These are phyloP conservation scores for Aureobasidium mangrovei DNA, from an alignment of 2,329 filamentous ascomycete genomes.

Conservation along the genomic window DNA sequence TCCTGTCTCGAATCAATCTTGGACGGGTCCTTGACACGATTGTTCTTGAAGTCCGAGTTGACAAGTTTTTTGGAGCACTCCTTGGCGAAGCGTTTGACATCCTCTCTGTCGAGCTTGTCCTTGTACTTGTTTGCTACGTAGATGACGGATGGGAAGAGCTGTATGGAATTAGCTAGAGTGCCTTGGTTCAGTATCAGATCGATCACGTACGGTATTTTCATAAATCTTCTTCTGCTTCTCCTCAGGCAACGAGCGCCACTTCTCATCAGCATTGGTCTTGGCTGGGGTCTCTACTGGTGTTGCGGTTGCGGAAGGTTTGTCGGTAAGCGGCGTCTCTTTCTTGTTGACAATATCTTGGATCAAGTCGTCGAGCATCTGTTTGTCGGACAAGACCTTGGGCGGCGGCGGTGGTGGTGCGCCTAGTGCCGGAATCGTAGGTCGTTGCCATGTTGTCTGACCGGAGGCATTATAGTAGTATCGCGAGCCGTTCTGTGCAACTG, in stretches of 20 bases:
- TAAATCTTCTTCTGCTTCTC: slow-evolving; percentile 96
- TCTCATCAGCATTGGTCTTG: slow-evolving; percentile 52
- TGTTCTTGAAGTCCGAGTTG: slow-evolving; percentile 82
- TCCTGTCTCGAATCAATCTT: slow-evolving; percentile 61
- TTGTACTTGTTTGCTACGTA: slow-evolving; percentile 80
- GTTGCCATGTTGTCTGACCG: slow-evolving; percentile 72
- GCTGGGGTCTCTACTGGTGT: slow-evolving; percentile 55
- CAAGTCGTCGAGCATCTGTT: slow-evolving; percentile 66
- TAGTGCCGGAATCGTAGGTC: slow-evolving; percentile 59
- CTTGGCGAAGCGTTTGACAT: slow-evolving; percentile 56
- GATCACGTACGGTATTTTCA: slow-evolving; percentile 69
- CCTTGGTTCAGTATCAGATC: background rate
- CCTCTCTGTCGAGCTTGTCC: slow-evolving; percentile 75
- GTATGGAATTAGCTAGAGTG: slow-evolving; percentile 14
- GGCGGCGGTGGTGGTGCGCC: slow-evolving; percentile 42
- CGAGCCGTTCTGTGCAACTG: slow-evolving; percentile 60
- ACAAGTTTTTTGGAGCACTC: slow-evolving; percentile 75
- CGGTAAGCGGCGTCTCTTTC: slow-evolving; percentile 51
- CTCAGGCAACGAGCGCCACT: slow-evolving; percentile 58
- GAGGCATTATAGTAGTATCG: slow-evolving; percentile 79
- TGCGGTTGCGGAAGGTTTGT: slow-evolving; percentile 47
- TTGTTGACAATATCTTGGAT: slow-evolving; percentile 55
- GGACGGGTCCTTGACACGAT: slow-evolving; percentile 74
- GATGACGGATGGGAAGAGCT: slow-evolving; percentile 81
- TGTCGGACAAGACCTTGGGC: slow-evolving; percentile 59